Evolutionary conservation across 805 yeast genomes (phyloP).

Genomic region (Limtongia smithiae): DNA sequence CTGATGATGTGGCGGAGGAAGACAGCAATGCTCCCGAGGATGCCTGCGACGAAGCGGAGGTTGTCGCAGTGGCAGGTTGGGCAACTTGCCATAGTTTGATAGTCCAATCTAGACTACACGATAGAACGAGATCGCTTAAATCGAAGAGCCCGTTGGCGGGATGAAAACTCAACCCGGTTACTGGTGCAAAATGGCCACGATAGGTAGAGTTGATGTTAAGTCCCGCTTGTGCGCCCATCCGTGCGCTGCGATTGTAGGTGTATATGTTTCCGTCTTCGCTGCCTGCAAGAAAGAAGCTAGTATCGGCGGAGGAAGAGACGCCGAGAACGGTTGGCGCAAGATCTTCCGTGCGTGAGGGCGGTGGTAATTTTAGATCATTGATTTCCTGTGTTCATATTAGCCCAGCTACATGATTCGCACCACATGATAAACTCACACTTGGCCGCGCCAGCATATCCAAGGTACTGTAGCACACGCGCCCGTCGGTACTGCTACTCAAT

Average conservation of each 20-base stretch:
- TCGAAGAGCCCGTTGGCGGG: constrained; percentile 31
- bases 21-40: neutral
- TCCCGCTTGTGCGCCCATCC: constrained; percentile 36
- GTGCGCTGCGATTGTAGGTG: constrained; percentile 36
- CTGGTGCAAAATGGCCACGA: constrained; percentile 39
- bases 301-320: constrained; percentile 34
- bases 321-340: constrained; percentile 36
- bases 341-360: constrained; percentile 30
- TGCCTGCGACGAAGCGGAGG: too few species aligned
- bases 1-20: neutral
- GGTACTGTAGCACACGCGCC: constrained; percentile 40
- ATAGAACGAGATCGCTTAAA: constrained; percentile 33
- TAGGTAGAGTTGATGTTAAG: constrained; percentile 31
- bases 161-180: constrained; percentile 36
- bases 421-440: constrained; percentile 4
- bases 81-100: constrained; percentile 37
- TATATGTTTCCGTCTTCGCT: constrained; percentile 40
- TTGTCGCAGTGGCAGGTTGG: neutral
- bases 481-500: constrained; percentile 41
- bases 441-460: constrained; percentile 40
- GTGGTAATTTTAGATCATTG: constrained; percentile 32
- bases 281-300: constrained; percentile 38
- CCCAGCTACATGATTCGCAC: neutral
- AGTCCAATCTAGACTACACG: constrained; percentile 41
- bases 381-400: constrained; percentile 27